Conservation (phyloP, 2,329 filamentous ascomycete species). For the Alternaria gansuensis region DNA sequence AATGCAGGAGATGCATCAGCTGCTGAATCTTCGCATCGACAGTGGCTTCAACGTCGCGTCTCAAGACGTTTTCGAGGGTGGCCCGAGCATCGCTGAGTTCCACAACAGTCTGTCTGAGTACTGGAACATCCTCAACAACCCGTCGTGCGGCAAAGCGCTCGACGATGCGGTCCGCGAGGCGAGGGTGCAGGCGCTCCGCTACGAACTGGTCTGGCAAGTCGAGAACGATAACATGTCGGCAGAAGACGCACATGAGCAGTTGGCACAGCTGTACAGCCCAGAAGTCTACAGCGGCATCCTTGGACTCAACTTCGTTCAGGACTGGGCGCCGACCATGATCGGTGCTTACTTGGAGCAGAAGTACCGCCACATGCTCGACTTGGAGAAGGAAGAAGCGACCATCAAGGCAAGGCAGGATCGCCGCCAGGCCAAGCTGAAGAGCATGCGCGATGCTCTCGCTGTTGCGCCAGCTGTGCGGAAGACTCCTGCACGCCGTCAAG, state of each 20-base stretch:
- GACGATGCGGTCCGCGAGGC: conserved; percentile 38
- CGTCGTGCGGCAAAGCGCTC: conserved; percentile 34
- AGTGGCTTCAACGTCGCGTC: conserved; percentile 36
- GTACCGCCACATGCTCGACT: conserved; percentile 35
- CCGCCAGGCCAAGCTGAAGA: conserved; percentile 16
- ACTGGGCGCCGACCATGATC: conserved; percentile 40
- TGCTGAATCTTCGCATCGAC: conserved; percentile 34
- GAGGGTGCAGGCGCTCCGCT: conserved; percentile 28
- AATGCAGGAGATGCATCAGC: conserved; percentile 39
- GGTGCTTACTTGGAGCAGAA: conserved; percentile 38
- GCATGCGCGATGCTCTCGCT: background rate
- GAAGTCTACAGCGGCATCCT: conserved; percentile 22
- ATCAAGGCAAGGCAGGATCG: conserved; percentile 14
- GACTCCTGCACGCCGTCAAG: background rate
- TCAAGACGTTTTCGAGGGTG: conserved; percentile 21
- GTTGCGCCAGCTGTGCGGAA: conserved; percentile 1
- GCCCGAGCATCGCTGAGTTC: conserved; percentile 29
- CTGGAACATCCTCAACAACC: conserved; percentile 42
- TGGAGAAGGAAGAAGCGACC: conserved; percentile 32
- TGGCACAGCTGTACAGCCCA: conserved; percentile 30
- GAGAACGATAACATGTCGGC: conserved; percentile 21
- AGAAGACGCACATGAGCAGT: conserved; percentile 24
- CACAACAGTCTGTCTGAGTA: conserved; percentile 28
- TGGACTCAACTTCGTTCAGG: conserved; percentile 36
- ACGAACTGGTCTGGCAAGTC: conserved; percentile 28